phyloP scores from a whole-genome alignment of 1,284 basidiomycete species.

The Pseudozyma sp. region DNA sequence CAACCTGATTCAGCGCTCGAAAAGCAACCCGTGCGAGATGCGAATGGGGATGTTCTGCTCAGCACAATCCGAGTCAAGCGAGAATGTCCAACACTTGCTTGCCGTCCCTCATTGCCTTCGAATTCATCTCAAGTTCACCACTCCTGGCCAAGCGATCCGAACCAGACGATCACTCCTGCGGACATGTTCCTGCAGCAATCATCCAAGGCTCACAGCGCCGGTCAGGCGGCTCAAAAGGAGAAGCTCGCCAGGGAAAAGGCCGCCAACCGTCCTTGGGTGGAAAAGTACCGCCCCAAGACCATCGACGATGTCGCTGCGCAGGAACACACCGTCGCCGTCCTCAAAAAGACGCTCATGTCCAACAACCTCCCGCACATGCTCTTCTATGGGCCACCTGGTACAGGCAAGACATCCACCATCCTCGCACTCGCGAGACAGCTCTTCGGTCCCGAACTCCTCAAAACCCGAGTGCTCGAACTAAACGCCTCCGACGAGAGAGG shows the following conservation, averaged over 20 bases:
- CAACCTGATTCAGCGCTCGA: not conserved
- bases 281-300: constrained; percentile 98
- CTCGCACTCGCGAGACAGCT: constrained; percentile 92
- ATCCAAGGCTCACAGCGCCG: constrained; percentile 33
- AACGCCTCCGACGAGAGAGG: constrained; percentile 99
- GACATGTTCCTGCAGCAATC: constrained; percentile 47
- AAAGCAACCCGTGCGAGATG: constrained; percentile 31
- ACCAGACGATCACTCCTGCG: not conserved
- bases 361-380: constrained; percentile 99
- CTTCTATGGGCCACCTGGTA: constrained; percentile 98
- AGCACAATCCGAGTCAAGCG: not conserved
- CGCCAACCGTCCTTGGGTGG: constrained; percentile 89
- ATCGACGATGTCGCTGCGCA: constrained; percentile 98
- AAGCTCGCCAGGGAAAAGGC: constrained; percentile 47
- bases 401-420: constrained; percentile 98
- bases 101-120: too few species aligned
- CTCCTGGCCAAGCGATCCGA: too few species aligned
- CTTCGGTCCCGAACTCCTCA: constrained; percentile 96
- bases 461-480: constrained; percentile 92
- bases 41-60: not conserved
- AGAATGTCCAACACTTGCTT: constrained; percentile 2
- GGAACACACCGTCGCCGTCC: constrained; percentile 92
- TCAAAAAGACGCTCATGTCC: constrained; percentile 88
- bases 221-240: constrained; percentile 42
- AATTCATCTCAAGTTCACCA: too few species aligned